Evolutionary conservation across 345 rosid genomes (phyloP).

Genomic region (Carallia pectinifolia): DNA sequence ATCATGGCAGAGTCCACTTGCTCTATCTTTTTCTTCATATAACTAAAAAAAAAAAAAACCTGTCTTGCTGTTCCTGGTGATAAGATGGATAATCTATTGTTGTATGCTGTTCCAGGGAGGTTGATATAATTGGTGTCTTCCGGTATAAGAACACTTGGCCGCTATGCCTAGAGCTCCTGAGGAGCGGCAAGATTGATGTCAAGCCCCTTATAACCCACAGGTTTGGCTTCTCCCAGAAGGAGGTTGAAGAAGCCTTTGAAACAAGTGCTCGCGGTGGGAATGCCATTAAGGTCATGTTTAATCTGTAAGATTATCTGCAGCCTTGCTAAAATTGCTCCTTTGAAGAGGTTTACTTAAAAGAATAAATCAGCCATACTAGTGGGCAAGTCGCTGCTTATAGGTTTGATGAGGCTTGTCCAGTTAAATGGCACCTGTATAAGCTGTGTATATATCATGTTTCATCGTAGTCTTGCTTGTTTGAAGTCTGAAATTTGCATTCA

Average conservation of each 20-base stretch:
- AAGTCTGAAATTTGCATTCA: no score
- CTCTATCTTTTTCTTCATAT: no score
- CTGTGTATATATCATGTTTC: no score
- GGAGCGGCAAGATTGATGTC: constrained; percentile 75
- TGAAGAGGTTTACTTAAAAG: no score
- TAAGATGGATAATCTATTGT: not conserved
- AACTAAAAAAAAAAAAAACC: no score
- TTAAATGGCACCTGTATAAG: no score
- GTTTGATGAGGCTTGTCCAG: no score
- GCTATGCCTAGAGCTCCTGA: constrained; percentile 64
- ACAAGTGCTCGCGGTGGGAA: constrained; percentile 77
- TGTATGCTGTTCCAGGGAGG: constrained; percentile 56
- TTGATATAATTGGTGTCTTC: constrained; percentile 76
- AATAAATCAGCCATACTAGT: no score
- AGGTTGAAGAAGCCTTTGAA: constrained; percentile 77
- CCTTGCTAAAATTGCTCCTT: not conserved
- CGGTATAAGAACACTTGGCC: constrained; percentile 91
- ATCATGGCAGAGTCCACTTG: no score
- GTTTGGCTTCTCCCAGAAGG: constrained; percentile 79
- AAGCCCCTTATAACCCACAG: constrained; percentile 86
- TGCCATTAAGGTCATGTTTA: constrained; percentile 94
- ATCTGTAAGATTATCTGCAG: constrained; percentile 32
- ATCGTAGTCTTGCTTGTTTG: no score
- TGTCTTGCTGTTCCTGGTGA: no score
- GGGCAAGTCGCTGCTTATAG: no score